These are phyloP conservation scores for Annulohypoxylon nitens DNA, from an alignment of 495 filamentous ascomycete genomes.

Conservation along the genomic window DNA sequence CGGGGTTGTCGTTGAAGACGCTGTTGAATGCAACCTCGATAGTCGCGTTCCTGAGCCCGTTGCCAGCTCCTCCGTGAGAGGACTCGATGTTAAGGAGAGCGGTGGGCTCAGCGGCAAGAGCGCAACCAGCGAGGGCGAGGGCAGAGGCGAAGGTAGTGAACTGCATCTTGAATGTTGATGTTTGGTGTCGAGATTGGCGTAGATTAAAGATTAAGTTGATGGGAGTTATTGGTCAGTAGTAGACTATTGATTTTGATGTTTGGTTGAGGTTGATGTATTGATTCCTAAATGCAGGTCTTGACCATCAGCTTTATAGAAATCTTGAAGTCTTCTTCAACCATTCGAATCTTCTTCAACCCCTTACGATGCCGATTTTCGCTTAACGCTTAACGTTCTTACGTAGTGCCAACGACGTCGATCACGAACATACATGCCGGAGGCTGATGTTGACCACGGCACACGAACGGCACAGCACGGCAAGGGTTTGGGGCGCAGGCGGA, in stretches of 20 bases:
- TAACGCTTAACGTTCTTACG: constrained; percentile 22
- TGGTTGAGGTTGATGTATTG: constrained; percentile 17
- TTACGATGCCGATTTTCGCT: background rate
- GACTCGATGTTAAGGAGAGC: constrained; percentile 34
- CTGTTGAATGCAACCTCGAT: constrained; percentile 6
- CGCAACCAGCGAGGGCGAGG: constrained; percentile 28
- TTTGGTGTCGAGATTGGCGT: background rate
- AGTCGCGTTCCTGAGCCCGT: constrained; percentile 31
- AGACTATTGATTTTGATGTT: constrained; percentile 16
- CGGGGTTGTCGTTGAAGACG: background rate
- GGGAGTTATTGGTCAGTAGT: constrained; percentile 17
- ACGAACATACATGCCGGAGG: constrained; percentile 14
- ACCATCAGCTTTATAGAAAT: constrained; percentile 29
- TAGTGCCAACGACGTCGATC: constrained; percentile 12
- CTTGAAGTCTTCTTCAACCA: constrained; percentile 6
- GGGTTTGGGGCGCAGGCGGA: constrained; percentile 23
- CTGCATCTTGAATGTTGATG: constrained; percentile 40
- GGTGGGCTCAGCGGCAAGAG: constrained; percentile 12
- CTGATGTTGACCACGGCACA: constrained; percentile 25
- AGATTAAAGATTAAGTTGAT: constrained; percentile 26
- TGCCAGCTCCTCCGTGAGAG: constrained; percentile 38
- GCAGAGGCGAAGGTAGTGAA: constrained; percentile 28
- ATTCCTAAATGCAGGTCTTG: constrained; percentile 24
- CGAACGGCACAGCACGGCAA: background rate
- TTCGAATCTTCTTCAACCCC: constrained; percentile 1